A percentile compares a stretch with the other conserved stretches of the same genome.
phyloP scores from a whole-genome alignment of 495 filamentous ascomycete species.

The Barbatosphaeria neglecta region DNA sequence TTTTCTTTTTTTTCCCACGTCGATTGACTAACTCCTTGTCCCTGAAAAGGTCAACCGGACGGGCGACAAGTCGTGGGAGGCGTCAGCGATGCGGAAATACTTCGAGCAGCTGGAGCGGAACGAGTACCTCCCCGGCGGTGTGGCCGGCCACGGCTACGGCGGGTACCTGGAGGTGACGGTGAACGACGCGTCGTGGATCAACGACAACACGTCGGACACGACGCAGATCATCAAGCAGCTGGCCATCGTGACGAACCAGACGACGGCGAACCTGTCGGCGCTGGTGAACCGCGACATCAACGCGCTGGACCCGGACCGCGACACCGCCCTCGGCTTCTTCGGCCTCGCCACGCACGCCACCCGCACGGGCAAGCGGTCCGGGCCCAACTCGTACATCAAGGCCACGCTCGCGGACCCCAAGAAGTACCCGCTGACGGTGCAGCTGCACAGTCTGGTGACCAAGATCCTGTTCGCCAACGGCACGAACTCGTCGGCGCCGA shows the following conservation, averaged over 20 bases:
- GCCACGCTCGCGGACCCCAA: constrained; percentile 15
- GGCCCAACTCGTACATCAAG: constrained; percentile 22
- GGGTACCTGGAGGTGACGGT: constrained; percentile 21
- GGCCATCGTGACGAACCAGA: constrained; percentile 3
- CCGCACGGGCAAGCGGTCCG: constrained; percentile 16
- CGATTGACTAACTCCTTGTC: no score
- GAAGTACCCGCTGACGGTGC: constrained; percentile 21
- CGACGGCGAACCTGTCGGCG: constrained; percentile 5
- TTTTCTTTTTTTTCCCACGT: background rate
- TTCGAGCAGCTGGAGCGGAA: constrained; percentile 25
- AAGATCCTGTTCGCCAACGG: constrained; percentile 18
- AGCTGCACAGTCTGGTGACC: constrained; percentile 24
- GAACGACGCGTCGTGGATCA: constrained; percentile 21
- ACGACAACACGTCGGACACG: constrained; percentile 13
- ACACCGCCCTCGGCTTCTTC: constrained; percentile 18
- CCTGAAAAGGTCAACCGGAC: constrained; percentile 17
- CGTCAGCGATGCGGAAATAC: constrained; percentile 23
- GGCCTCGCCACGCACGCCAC: constrained; percentile 18
- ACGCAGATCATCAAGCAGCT: constrained; percentile 1
- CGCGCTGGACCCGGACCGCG: constrained; percentile 15
- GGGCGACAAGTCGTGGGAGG: constrained; percentile 24
- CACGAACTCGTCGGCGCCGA: constrained; percentile 14
- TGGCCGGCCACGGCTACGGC: constrained; percentile 26
- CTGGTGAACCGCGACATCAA: constrained; percentile 16
- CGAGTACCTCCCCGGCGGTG: constrained; percentile 19